Conservation (phyloP, 129 eudicot species). For the Flaveria robusta region DNA sequence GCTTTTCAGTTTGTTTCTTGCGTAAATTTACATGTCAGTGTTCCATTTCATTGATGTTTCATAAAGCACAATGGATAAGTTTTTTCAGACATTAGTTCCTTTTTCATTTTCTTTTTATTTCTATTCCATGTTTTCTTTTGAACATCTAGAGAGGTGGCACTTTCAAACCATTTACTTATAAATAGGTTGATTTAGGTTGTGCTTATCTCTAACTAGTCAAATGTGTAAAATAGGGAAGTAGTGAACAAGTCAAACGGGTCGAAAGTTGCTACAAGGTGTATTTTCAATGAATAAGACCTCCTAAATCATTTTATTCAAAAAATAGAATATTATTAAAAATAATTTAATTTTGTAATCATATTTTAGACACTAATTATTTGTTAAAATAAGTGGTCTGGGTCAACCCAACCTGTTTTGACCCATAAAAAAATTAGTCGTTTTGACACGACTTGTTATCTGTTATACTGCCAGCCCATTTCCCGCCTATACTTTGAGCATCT, state of each 20-base stretch:
- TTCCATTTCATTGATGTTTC: constrained; percentile 1
- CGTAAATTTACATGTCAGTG: background rate
- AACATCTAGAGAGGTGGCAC: background rate
- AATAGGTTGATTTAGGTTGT: background rate
- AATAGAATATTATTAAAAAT: background rate
- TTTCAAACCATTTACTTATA: background rate
- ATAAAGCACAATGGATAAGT: background rate
- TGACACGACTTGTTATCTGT: background rate
- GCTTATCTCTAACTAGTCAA: background rate
- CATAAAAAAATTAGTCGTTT: background rate
- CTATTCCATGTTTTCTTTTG: background rate
- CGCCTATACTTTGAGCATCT: no score
- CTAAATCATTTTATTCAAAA: background rate
- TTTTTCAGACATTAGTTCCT: background rate
- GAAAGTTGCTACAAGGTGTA: background rate
- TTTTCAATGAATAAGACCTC: background rate
- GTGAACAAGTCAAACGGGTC: background rate
- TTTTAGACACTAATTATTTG: background rate
- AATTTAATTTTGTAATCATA: background rate
- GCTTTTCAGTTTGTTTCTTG: background rate
- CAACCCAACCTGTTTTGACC: background rate
- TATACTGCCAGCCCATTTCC: no score
- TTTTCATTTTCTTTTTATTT: background rate
- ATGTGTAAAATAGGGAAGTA: background rate
- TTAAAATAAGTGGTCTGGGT: background rate